Evolutionary conservation across 2,329 filamentous ascomycete species (phyloP), one percentile per base, ranked within the genome.

Genomic region (Claviceps africana): DNA sequence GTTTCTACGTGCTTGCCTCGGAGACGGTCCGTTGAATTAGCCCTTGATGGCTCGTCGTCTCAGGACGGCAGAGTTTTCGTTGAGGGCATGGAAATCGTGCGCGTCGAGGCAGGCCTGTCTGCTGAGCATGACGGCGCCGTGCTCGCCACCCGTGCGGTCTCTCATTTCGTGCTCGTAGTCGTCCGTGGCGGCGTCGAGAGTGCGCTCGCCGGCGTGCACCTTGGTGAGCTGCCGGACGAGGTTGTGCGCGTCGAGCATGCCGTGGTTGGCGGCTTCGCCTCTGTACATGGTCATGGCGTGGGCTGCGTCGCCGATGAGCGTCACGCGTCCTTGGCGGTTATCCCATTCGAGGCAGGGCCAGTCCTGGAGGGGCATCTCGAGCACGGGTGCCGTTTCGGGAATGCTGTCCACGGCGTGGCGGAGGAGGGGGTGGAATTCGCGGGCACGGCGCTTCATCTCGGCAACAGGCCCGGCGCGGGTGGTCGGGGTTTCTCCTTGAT

Each of bases 251-350:
- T 71, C 68, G n/a, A 68, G 59, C 13, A 71, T 67, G 17, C 67
- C 68, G 52, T 71, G 68, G 51, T 70, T 71, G 8, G 61, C 64
- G 1, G 62, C 68, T 50, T 71, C 67, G 28, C 68, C 68, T 17
- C 68, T 63, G 50, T 65, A 77, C 75, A 78, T 77, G 31, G 75
- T 77, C 76, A 80, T 79, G n/a, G 76, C 72, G 60, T 80, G 76
- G 0, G 76, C 76, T 2, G 76, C 71, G 58, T 80, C 77, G 3
- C 77, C 77, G 4, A 72, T 65, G 1, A 80, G 61, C 1, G 74
- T 74, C 3, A 74, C 69, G 1, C 66, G 64, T 3, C 74, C 74
- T 42, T 62, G 59, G 13, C 57, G 60, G 47, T 71, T 71, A 53
- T 71, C 63, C 72, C 73, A 76, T 7, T 61, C 58, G 1, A 61